Evolutionary conservation across 495 filamentous ascomycete species (phyloP).

Genomic region (Halenospora varia): DNA sequence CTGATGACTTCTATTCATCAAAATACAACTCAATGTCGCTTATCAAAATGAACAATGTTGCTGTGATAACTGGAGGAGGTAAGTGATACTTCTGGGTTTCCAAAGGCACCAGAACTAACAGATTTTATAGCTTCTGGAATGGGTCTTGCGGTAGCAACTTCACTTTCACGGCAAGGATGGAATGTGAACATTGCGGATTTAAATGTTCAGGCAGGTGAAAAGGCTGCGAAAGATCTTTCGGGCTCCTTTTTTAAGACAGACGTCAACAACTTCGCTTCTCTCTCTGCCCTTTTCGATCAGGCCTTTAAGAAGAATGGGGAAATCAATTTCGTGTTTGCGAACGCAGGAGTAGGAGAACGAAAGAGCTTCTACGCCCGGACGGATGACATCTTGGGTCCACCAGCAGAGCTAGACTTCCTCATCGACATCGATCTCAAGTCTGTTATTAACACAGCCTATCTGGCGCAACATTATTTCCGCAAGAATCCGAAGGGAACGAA

Average conservation of each 20-base stretch:
- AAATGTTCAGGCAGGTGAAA: background rate
- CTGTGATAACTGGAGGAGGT: no score
- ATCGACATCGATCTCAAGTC: conserved; percentile 35
- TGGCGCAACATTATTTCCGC: conserved; percentile 39
- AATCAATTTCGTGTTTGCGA: background rate
- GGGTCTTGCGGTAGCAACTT: background rate
- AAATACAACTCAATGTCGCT: no score
- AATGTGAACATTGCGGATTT: background rate
- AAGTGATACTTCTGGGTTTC: no score
- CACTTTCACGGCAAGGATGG: background rate
- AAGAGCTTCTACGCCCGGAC: background rate
- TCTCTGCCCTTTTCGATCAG: background rate
- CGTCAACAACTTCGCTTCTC: background rate
- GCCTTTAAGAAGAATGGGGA: background rate
- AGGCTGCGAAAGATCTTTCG: background rate
- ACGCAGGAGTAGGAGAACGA: background rate
- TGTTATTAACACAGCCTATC: conserved; percentile 34
- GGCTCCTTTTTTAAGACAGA: background rate
- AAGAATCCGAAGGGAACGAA: conserved; percentile 20
- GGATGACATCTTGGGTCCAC: background rate
- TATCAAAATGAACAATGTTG: no score
- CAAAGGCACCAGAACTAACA: no score
- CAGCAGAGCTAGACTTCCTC: background rate
- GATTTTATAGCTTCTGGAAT: no score
- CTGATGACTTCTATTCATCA: no score